Conservation (phyloP, 495 filamentous ascomycete species). For the Penicillium subrubescens region DNA sequence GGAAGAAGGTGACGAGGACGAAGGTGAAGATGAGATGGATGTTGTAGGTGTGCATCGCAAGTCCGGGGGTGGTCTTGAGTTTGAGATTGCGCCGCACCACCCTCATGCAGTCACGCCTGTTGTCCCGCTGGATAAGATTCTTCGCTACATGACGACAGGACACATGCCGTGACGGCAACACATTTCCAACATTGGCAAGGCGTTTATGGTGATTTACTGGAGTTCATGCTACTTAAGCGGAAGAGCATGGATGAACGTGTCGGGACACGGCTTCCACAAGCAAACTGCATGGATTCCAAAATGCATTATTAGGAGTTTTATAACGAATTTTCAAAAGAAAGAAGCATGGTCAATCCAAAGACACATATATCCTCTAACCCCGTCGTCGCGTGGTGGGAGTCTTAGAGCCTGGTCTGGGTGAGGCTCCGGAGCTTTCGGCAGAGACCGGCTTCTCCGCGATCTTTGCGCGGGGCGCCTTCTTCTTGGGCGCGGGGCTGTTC, state of each 20-base stretch:
- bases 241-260: background rate
- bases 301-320: slow-evolving; percentile 20
- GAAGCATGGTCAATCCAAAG: slow-evolving; percentile 2
- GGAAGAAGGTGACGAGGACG: slow-evolving; percentile 49
- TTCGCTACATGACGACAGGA: slow-evolving; percentile 60
- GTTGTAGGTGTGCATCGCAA: slow-evolving; percentile 44
- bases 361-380: slow-evolving; percentile 33
- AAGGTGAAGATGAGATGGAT: slow-evolving; percentile 58
- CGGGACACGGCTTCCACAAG: background rate
- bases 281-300: slow-evolving; percentile 15
- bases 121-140: slow-evolving; percentile 51
- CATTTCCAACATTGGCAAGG: background rate
- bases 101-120: slow-evolving; percentile 34
- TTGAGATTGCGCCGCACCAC: slow-evolving; percentile 45
- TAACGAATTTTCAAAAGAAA: slow-evolving; percentile 11
- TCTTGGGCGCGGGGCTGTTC: slow-evolving; percentile 63
- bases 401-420: slow-evolving; percentile 36
- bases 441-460: slow-evolving; percentile 32
- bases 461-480: slow-evolving; percentile 46
- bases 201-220: background rate
- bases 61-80: slow-evolving; percentile 44
- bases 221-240: background rate
- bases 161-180: slow-evolving; percentile 30
- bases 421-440: slow-evolving; percentile 42
- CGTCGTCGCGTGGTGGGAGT: slow-evolving; percentile 53